Evolutionary conservation across 306 rosid species (phyloP), one percentile per base, ranked within the genome.

Genomic region (Cucurbita ficifolia): DNA sequence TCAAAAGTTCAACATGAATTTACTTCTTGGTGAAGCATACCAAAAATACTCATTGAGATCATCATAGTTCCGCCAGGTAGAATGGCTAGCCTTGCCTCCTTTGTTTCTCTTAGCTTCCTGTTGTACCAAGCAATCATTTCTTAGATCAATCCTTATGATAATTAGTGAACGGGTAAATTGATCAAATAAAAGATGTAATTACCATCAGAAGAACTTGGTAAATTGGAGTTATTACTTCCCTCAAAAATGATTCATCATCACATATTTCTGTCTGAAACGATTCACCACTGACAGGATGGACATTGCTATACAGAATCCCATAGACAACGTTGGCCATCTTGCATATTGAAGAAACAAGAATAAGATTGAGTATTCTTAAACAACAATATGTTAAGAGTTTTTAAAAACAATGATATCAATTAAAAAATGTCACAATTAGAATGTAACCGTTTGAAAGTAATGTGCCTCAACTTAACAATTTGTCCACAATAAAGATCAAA

Each of bases 51-150:
- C 99, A 57, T 95, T 95, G 69, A 95, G 85, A 79, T 95, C 99
- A 83, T 95, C 99, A 76, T 95, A 95, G 74, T 95, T 95, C 92
- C 99, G 89, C 99, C 99, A 95, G 38, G 79, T 84, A 83, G 99
- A 73, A 82, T 95, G 99, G 78, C 99, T 95, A 42, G 83, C 96
- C 86, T 81, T 89, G 78, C 99, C 99, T 76, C 78, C 80, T 79
- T 88, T 89, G 82, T 86, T 85, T 86, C 97, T 91, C 85, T 88
- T 88, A 77, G 90, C 83, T 89, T 95, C 99, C 99, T 95, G 81
- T 80, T 80, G 69, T 80, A 80, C 76, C 81, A 80, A 76, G 80
- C 29, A 79, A 52, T 70, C 56, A 42, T 74, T 65, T 77, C 84
- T 79, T 57, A 82, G 89, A 57, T 36, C 14, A 69, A 81, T 59